Conservation (phyloP, 2,329 filamentous ascomycete species). For the Calonectria leucothoes region DNA sequence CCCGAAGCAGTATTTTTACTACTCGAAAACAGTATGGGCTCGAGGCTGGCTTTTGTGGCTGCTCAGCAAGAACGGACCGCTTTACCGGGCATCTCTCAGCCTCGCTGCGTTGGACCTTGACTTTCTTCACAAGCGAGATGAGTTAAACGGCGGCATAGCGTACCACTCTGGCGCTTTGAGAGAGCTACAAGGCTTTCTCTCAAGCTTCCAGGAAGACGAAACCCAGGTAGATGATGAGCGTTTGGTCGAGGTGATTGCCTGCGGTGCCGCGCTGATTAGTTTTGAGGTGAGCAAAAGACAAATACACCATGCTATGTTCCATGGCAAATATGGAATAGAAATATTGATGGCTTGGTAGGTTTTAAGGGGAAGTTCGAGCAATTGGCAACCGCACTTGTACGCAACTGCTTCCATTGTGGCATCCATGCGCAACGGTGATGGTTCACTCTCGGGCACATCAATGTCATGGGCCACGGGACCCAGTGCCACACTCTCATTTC, state of each 20-base stretch:
- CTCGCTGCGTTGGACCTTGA: not conserved
- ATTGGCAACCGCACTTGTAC: not conserved
- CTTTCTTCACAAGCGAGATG: not conserved
- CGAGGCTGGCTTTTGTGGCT: conserved; percentile 7
- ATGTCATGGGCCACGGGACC: not conserved
- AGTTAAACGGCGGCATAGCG: not conserved
- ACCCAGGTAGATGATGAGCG: not conserved
- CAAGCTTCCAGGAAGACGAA: not conserved
- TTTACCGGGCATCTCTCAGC: not conserved
- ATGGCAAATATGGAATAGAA: too few relatives aligned
- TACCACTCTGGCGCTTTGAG: not conserved
- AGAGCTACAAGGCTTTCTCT: not conserved
- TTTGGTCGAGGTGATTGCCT: conserved; percentile 1
- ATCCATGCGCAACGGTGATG: not conserved
- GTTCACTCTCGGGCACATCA: not conserved
- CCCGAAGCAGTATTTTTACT: conserved; percentile 8
- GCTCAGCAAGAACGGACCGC: conserved; percentile 1
- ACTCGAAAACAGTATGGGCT: not conserved
- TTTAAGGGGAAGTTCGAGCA: not conserved
- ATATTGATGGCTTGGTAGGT: not conserved
- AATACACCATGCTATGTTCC: not conserved
- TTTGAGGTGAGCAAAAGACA: not conserved
- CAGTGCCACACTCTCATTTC: not conserved
- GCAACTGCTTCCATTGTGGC: not conserved
- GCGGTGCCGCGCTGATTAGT: not conserved